Conservation (phyloP, 768 basidiomycete genomes). For the Naganishia vaughanmartiniae region DNA sequence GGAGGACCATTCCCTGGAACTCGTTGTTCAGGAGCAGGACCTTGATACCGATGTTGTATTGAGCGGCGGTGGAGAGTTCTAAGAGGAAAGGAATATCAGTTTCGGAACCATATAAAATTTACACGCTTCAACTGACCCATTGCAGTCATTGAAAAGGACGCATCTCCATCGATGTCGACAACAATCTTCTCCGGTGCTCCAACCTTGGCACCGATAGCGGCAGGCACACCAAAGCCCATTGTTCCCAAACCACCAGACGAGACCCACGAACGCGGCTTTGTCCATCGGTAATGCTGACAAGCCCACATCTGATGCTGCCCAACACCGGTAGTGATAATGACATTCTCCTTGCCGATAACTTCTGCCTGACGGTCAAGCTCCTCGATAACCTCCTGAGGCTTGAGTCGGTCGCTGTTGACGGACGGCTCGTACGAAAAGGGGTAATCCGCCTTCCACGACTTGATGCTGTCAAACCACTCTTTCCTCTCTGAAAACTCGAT, state of each 20-base stretch:
- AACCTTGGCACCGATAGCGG: conserved; percentile 95
- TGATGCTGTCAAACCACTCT: conserved; percentile 81
- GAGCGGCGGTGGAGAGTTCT: conserved; percentile 88
- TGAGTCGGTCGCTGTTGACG: conserved; percentile 66
- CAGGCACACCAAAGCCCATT: conserved; percentile 95
- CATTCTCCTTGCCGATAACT: conserved; percentile 66
- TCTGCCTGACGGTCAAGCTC: conserved; percentile 77
- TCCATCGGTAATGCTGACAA: conserved; percentile 90
- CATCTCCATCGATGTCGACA: conserved; percentile 95
- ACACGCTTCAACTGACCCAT: conserved; percentile 57
- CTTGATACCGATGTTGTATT: conserved; percentile 91
- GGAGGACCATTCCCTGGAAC: conserved; percentile 98
- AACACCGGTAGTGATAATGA: conserved; percentile 88
- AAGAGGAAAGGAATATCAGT: background rate
- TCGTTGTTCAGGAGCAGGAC: conserved; percentile 90
- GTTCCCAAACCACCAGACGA: conserved; percentile 95
- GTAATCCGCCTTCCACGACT: conserved; percentile 76
- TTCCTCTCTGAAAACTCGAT: conserved; percentile 63
- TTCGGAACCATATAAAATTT: no score
- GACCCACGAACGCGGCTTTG: conserved; percentile 77
- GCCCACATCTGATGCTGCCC: conserved; percentile 99
- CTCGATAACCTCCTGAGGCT: conserved; percentile 95
- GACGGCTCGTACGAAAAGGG: conserved; percentile 82
- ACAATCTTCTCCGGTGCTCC: conserved; percentile 90
- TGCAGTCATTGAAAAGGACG: conserved; percentile 98